Percentiles rank a stretch among this genome's conserved stretches.
phyloP scores from a whole-genome alignment of 116 monocot genomes.

The Phalaenopsis hybrid region DNA sequence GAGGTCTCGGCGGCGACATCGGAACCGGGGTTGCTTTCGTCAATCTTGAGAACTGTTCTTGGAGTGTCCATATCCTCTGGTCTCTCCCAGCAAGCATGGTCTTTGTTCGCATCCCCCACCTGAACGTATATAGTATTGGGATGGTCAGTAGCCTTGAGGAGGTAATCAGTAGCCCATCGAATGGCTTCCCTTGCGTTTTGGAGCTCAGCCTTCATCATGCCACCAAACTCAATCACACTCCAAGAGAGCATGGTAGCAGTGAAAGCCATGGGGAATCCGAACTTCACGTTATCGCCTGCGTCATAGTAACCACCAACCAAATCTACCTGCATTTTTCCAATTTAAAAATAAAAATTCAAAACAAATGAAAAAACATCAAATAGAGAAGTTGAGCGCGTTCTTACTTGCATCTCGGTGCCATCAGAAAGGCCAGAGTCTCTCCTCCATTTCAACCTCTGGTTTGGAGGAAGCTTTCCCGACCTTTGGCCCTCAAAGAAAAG shows the following conservation, averaged over 20 bases:
- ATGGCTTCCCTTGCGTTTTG: conserved; percentile 70
- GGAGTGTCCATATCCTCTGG: conserved; percentile 99
- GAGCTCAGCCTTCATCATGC: conserved; percentile 82
- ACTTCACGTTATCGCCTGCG: conserved; percentile 98
- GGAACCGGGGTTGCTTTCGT: conserved; percentile 65
- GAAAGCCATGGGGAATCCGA: conserved; percentile 99
- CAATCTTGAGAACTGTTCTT: conserved; percentile 68
- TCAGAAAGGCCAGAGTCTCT: conserved; percentile 80
- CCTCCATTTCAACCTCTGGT: conserved; percentile 74
- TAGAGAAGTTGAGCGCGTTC: neutral
- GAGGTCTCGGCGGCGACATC: conserved; percentile 96
- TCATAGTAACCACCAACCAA: conserved; percentile 96
- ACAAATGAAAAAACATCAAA: conserved; percentile 6
- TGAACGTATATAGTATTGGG: conserved; percentile 92
- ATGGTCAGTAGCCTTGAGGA: conserved; percentile 85
- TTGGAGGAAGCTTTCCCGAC: conserved; percentile 78
- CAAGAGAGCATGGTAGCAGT: conserved; percentile 91
- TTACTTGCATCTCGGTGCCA: conserved; percentile 53
- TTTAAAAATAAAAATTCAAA: neutral
- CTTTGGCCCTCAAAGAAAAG: conserved; percentile 97
- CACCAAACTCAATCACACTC: conserved; percentile 97
- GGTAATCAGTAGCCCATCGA: conserved; percentile 86
- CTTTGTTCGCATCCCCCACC: conserved; percentile 94
- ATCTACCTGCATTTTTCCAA: conserved; percentile 62
- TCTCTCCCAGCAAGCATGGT: conserved; percentile 97